phyloP scores from a whole-genome alignment of 2,329 filamentous ascomycete species.

The Lomentospora prolificans region DNA sequence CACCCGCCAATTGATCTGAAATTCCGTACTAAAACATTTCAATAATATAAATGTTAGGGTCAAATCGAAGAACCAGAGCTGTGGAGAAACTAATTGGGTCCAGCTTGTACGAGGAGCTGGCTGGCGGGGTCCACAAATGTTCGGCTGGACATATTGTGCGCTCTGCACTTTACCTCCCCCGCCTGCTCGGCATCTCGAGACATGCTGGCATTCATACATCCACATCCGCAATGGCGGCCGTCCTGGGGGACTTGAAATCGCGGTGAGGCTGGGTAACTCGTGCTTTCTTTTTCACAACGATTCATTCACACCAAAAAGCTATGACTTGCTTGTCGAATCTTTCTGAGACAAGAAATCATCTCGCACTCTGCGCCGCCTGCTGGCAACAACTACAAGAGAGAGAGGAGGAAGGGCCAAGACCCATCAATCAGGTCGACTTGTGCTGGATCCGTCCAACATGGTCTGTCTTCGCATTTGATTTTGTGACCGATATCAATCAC shows the following conservation, averaged over 20 bases:
- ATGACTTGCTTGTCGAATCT: background rate
- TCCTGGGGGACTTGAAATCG: background rate
- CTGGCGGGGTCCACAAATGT: no score
- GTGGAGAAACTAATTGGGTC: no score
- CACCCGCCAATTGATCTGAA: background rate
- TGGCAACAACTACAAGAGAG: no score
- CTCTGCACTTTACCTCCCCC: no score
- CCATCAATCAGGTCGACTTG: background rate
- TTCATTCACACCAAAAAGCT: background rate
- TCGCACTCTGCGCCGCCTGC: background rate
- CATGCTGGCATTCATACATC: no score
- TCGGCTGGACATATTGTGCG: no score
- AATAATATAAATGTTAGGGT: background rate
- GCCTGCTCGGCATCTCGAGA: no score
- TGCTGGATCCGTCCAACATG: background rate
- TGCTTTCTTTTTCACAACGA: background rate
- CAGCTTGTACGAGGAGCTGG: no score
- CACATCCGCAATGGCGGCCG: no score
- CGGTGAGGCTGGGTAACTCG: background rate
- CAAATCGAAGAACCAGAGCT: background rate
- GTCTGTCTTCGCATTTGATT: background rate
- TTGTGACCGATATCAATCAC: background rate
- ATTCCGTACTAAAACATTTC: background rate
- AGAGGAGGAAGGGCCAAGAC: background rate
- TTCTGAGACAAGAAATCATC: background rate